phyloP scores from a whole-genome alignment of 2,329 filamentous ascomycete genomes.

The Aureobasidium sp. region DNA sequence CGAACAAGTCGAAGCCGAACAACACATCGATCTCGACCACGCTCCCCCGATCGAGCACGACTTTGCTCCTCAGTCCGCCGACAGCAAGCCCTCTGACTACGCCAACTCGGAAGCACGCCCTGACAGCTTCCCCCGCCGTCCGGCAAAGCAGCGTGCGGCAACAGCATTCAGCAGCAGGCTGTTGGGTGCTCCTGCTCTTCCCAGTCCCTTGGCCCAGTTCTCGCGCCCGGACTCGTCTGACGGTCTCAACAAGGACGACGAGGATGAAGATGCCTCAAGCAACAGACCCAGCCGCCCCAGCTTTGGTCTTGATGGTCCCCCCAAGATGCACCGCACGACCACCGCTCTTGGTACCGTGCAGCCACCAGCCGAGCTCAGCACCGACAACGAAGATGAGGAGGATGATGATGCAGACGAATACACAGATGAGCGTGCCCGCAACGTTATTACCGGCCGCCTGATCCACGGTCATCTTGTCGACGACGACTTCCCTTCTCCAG shows the following conservation, averaged over 20 bases:
- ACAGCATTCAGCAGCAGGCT: slow-evolving; percentile 19
- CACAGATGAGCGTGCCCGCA: slow-evolving; percentile 54
- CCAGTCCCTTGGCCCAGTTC: slow-evolving; percentile 26
- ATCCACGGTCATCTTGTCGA: slow-evolving; percentile 93
- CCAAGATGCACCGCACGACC: slow-evolving; percentile 16
- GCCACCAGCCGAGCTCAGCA: slow-evolving; percentile 18
- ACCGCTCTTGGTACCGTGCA: slow-evolving; percentile 23
- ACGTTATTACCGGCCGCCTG: slow-evolving; percentile 84
- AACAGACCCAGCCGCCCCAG: neutral
- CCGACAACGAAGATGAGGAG: slow-evolving; percentile 26
- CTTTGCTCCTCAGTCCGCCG: slow-evolving; percentile 19
- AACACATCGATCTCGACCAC: slow-evolving; percentile 21
- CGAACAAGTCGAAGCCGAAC: slow-evolving; percentile 22
- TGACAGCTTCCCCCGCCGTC: neutral
- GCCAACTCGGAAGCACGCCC: slow-evolving; percentile 6
- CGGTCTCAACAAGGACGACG: neutral
- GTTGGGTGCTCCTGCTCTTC: slow-evolving; percentile 19
- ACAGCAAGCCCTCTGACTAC: slow-evolving; percentile 9
- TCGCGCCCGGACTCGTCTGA: slow-evolving; percentile 23
- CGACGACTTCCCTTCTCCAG: slow-evolving; percentile 78
- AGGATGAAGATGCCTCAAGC: neutral
- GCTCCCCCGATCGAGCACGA: slow-evolving; percentile 21
- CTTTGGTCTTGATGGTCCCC: neutral
- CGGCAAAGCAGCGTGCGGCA: slow-evolving; percentile 17
- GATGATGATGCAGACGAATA: slow-evolving; percentile 21